Base-by-base conservation (phyloP, 305 asterid genomes). In the Solanum aculeatissimum region DNA sequence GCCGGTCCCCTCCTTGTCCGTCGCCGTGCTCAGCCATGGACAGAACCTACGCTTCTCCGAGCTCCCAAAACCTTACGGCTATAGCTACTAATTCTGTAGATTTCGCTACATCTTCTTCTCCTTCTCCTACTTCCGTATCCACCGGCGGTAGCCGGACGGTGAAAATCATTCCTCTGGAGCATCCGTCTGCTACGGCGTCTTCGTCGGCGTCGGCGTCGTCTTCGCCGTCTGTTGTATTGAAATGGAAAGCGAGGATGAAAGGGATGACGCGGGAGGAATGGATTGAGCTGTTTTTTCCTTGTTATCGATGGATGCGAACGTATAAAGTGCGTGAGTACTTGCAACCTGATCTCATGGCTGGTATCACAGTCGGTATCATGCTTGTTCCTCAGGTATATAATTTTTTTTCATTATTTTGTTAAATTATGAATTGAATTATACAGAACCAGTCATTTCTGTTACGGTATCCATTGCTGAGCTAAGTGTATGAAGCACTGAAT, bases 341-440 rank as follows among this genome's bases (percentile, higher is more conserved):
- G 68, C 99, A 97, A 85, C 89, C 96, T 19, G 99, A 97, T 92
- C 90, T 97, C 86, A 90, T 97, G 91, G 96, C 99, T 55, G 99
- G 99, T 69, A 63, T 91, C 87, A 97, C 99, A 42, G 99, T 97
- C 72, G 99, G 99, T 84, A 92, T 97, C 91, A 97, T 97, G 99
- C 98, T 95, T 55, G 99, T 97, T 49, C 99, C 99, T 83, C 99
- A 97, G 98, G 99, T 93, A 77, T 21, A 77, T 21, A 49, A 49
- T 13, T 3, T 7, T 23, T 45, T 40, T 23, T 4, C 21, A 47
- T 25, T 74, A 54, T 27, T 27, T 4, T 27, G 62, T 74, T 2
- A 16, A 75, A 27, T 47, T 75, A 49, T 49, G 81, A 75, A 75
- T 27, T 75, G 81, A 75, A 14, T 69, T 35, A 4, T 38, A 1